Evolutionary conservation across 1,139 yeast species (phyloP).

Genomic region (Saccharomyces hybrid): DNA sequence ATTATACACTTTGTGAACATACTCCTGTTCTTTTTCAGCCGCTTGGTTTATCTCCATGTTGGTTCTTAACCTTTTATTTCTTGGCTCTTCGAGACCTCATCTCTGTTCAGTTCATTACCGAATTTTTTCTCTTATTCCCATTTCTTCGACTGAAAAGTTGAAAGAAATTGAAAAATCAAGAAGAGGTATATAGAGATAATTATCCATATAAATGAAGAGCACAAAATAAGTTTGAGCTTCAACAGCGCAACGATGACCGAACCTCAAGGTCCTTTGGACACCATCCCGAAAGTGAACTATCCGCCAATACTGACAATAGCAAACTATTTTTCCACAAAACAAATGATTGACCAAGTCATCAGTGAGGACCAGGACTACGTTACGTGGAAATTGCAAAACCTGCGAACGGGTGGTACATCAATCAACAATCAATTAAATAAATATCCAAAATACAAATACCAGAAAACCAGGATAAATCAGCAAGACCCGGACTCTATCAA

Average conservation of each 20-base stretch:
- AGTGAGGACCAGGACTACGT: constrained; percentile 31
- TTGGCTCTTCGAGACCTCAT: constrained; percentile 12
- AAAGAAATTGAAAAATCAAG: background rate
- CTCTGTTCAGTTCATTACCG: constrained; percentile 4
- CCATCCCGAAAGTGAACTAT: constrained; percentile 25
- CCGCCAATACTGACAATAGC: constrained; percentile 25
- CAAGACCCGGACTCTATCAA: constrained; percentile 11
- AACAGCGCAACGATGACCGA: constrained; percentile 12
- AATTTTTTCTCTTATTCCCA: constrained; percentile 1
- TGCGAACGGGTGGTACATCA: constrained; percentile 26
- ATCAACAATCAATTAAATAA: background rate
- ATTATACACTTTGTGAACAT: constrained; percentile 85
- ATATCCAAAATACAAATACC: constrained; percentile 5
- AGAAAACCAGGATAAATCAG: background rate
- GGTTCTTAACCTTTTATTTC: background rate
- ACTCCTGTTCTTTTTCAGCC: constrained; percentile 56
- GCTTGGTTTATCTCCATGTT: constrained; percentile 31
- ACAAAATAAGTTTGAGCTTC: background rate
- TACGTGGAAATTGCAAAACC: constrained; percentile 26
- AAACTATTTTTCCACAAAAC: constrained; percentile 27
- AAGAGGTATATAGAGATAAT: background rate
- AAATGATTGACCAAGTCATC: constrained; percentile 29
- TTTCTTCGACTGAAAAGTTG: background rate
- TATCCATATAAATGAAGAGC: background rate
- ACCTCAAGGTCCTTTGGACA: constrained; percentile 28